Conservation (phyloP, 148 eudicot genomes). For the Pouteria glomerata region DNA sequence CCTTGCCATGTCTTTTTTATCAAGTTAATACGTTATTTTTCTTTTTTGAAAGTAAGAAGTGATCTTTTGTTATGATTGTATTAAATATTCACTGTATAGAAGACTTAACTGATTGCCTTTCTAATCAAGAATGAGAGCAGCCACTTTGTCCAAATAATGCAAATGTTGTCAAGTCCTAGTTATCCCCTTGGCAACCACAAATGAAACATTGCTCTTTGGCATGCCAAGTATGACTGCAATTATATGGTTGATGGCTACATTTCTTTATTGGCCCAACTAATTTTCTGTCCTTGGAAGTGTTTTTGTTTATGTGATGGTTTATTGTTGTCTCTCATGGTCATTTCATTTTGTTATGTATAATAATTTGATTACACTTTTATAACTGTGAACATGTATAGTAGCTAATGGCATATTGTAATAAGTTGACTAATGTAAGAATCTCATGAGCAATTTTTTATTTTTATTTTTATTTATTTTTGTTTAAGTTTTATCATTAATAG, state of each 20-base stretch:
- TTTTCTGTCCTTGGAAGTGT: background rate
- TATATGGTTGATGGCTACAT: background rate
- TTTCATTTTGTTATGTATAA: background rate
- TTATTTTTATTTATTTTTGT: no score
- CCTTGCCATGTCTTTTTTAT: conserved; percentile 2
- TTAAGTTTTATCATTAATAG: conserved; percentile 15
- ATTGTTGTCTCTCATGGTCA: background rate
- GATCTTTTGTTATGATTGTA: background rate
- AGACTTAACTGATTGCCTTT: background rate
- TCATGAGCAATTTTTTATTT: background rate
- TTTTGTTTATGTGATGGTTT: background rate
- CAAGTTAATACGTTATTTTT: background rate
- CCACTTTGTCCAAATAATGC: no score
- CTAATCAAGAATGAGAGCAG: no score
- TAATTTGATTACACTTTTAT: background rate
- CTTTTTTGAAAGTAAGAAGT: background rate
- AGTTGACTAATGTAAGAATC: background rate
- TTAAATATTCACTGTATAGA: background rate
- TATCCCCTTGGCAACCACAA: no score
- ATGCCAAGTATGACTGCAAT: background rate
- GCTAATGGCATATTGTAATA: background rate
- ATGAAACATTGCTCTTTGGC: background rate
- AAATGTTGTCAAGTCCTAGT: no score
- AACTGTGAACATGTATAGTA: background rate
- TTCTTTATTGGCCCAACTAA: background rate